Evolutionary conservation across 1,284 basidiomycete species (phyloP).

Genomic region (Moesziomyces sp.): DNA sequence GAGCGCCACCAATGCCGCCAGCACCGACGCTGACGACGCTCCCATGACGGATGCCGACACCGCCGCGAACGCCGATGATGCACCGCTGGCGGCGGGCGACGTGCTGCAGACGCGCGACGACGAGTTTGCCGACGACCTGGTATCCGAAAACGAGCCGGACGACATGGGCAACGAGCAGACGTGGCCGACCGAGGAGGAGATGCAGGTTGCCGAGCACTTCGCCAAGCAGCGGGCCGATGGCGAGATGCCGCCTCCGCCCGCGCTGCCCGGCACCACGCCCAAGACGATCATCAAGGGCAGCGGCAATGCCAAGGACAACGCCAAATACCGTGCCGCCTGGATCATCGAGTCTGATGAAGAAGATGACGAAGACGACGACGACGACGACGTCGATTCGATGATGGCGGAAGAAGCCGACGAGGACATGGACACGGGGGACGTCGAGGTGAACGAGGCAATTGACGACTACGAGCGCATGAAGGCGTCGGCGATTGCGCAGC

Average conservation of each 20-base stretch:
- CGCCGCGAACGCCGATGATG: constrained; percentile 56
- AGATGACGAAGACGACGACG: constrained; percentile 73
- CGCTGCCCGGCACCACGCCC: constrained; percentile 68
- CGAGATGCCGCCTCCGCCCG: constrained; percentile 62
- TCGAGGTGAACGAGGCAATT: constrained; percentile 75
- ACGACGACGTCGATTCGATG: constrained; percentile 79
- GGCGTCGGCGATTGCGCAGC: constrained; percentile 71
- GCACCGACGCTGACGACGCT: constrained; percentile 14
- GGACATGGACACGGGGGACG: constrained; percentile 73
- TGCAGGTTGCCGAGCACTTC: constrained; percentile 70
- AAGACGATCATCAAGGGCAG: constrained; percentile 59
- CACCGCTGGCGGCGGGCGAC: constrained; percentile 69
- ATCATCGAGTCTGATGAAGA: constrained; percentile 62
- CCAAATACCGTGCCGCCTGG: constrained; percentile 64
- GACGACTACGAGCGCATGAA: constrained; percentile 91
- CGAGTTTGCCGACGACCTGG: constrained; percentile 84
- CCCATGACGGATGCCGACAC: constrained; percentile 12
- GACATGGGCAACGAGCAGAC: constrained; percentile 94
- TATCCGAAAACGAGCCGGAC: constrained; percentile 87
- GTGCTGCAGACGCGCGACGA: constrained; percentile 73
- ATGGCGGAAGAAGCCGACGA: constrained; percentile 73
- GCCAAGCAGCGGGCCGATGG: constrained; percentile 33
- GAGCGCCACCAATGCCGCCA: constrained; percentile 27
- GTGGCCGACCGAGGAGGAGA: constrained; percentile 98
- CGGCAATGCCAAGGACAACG: constrained; percentile 66